Conservation (phyloP, 805 yeast genomes). For the Wickerhamiella spandovensis region DNA sequence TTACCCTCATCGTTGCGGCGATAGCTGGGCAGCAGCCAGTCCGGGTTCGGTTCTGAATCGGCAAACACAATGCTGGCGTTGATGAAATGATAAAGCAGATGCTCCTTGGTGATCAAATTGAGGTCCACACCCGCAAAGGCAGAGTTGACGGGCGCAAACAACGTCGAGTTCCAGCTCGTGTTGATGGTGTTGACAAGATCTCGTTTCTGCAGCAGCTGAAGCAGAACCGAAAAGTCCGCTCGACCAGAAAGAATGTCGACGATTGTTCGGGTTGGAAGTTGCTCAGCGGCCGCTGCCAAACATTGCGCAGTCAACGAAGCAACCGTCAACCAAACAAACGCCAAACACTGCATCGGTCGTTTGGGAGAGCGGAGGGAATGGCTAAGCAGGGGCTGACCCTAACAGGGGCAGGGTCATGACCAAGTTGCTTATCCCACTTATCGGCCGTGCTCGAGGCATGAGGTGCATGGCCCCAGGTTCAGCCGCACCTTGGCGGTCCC, state of each 20-base stretch:
- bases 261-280: constrained; percentile 23
- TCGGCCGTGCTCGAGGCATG: neutral
- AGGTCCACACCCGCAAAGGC: constrained; percentile 38
- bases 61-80: constrained; percentile 11
- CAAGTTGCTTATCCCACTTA: neutral
- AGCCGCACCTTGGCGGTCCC: neutral
- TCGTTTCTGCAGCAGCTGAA: constrained; percentile 45
- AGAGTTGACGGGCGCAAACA: constrained; percentile 68
- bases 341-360: neutral
- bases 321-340: neutral
- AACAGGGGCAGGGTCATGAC: neutral
- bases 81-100: constrained; percentile 24
- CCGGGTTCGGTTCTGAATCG: constrained; percentile 2
- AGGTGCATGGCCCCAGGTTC: neutral
- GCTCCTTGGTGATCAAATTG: constrained; percentile 11
- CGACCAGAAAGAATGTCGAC: constrained; percentile 56
- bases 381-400: neutral
- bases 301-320: neutral
- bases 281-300: neutral
- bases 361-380: neutral
- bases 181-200: constrained; percentile 54
- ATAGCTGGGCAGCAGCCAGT: constrained; percentile 6
- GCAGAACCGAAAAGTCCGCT: constrained; percentile 51
- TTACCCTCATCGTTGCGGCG: constrained; percentile 10
- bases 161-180: constrained; percentile 46